These are phyloP conservation scores for Geranium brycei DNA, from an alignment of 345 rosid genomes.

Conservation along the genomic window DNA sequence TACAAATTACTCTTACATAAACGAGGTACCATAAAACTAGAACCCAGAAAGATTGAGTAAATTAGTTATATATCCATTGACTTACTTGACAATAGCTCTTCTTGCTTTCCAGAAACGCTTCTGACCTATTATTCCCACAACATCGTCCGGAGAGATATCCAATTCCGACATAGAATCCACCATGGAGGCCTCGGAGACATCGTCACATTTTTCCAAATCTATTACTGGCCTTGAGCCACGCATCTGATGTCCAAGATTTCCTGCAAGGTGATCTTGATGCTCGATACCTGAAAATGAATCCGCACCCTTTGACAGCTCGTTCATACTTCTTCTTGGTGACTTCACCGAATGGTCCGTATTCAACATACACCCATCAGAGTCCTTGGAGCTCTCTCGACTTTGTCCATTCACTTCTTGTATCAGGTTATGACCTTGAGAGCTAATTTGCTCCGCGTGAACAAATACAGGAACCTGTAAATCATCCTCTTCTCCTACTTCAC, in stretches of 20 bases:
- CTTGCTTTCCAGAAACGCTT: constrained; percentile 62
- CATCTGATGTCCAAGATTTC: constrained; percentile 5
- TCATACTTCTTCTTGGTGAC: constrained; percentile 13
- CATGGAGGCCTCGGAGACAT: constrained; percentile 18
- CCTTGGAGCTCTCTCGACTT: too few species aligned
- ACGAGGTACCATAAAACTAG: not conserved
- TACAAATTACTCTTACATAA: not conserved
- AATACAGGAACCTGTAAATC: constrained; percentile 68
- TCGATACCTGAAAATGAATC: constrained; percentile 15
- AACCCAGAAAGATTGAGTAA: not conserved
- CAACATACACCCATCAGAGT: too few species aligned
- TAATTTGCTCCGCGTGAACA: constrained; percentile 17
- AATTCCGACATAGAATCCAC: constrained; percentile 27
- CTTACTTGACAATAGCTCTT: constrained; percentile 62
- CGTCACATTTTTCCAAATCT: constrained; percentile 7
- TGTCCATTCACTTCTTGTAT: too few species aligned
- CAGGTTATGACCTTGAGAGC: constrained; percentile 8
- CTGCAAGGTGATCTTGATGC: constrained; percentile 11
- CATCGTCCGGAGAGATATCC: constrained; percentile 42
- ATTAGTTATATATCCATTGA: not conserved
- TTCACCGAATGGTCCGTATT: constrained; percentile 13
- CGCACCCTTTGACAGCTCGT: constrained; percentile 10
- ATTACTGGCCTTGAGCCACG: not conserved
- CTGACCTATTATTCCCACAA: constrained; percentile 51
- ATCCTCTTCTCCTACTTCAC: constrained; percentile 47